Evolutionary conservation across 192 early-diverging fungal species (phyloP), one percentile per base, ranked within the genome.

Genomic region (Podila minutissima): DNA sequence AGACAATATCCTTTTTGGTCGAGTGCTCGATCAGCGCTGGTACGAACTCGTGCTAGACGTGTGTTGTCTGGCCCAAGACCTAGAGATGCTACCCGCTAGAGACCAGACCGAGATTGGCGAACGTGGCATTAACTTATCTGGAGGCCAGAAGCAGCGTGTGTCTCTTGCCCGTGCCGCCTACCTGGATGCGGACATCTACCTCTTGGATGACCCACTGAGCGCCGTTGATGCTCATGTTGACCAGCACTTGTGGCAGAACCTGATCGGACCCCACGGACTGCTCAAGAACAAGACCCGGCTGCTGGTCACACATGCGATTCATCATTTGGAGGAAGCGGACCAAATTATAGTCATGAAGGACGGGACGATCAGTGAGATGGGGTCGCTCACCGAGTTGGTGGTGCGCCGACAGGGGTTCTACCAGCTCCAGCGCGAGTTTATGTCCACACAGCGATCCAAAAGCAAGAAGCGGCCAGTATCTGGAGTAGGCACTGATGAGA

Each of bases 141-240:
- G 96, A 57, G 95, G 94, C 6, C 96, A 97, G 78, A 97, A 96
- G 83, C 93, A 93, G 62, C 86, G 96, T 49, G 88, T 99, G 28
- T 75, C 94, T 0, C 83, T 98, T n/a, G 97, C 96, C 3, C 87
- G 97, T 17, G 96, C 95, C 1, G 89, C 96, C 4, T 98, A 97
- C 74, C 86, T 82, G 63, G 68, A 83, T 38, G 88, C 91, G 3
- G 83, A 85, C 2, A 88, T 88, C 20, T 83, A 96, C 37, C 72
- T 97, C 3, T 86, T 96, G 68, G 97, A 98, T 79, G 96, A 97
- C 76, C 91, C 90, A 48, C 85, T 98, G 53, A 94, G 93, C 15
- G 96, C 97, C 5, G 96, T 98, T 0, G 98, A 99, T 74, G 92
- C 86, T 12, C 79, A 89, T 31, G 92, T 77, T 12, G 75, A 77